A percentile compares a stretch with the other conserved stretches of the same genome.
These are phyloP conservation scores for Lolium multiflorum DNA, from an alignment of 176 grass and related monocot species.

Conservation along the genomic window DNA sequence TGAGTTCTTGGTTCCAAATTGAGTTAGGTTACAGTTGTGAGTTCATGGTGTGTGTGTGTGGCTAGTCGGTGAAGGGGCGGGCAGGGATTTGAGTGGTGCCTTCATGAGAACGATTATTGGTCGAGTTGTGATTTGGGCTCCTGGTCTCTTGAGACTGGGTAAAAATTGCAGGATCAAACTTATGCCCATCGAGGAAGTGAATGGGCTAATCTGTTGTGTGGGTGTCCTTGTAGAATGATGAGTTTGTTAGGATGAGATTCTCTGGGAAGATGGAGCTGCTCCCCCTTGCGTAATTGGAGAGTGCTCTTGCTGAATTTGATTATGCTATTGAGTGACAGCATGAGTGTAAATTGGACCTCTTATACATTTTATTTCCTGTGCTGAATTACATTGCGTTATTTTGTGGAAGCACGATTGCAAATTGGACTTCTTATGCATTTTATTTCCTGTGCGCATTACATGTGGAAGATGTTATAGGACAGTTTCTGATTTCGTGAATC, in stretches of 20 bases:
- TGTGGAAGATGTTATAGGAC: constrained; percentile 17
- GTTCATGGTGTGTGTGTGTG: not conserved
- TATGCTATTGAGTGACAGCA: not conserved
- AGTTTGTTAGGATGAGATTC: not conserved
- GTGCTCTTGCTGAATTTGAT: constrained; percentile 25
- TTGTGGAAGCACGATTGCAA: not conserved
- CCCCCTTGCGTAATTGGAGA: not conserved
- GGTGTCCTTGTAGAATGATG: not conserved
- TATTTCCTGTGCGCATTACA: constrained; percentile 6
- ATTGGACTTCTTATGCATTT: not conserved
- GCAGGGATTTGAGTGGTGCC: not conserved
- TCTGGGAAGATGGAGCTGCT: constrained; percentile 3
- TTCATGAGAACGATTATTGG: not conserved
- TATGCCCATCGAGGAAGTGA: not conserved
- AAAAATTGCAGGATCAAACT: constrained; percentile 13
- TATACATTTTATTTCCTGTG: constrained; percentile 21
- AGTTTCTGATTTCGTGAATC: constrained; percentile 8
- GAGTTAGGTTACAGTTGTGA: not conserved
- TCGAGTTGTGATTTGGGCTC: not conserved
- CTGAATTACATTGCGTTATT: not conserved
- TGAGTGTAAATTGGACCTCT: not conserved
- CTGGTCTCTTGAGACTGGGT: not conserved
- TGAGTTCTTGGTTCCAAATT: constrained; percentile 9
- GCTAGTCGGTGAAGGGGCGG: not conserved
- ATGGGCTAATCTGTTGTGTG: not conserved